Evolutionary conservation across 352 stramenopile genomes (phyloP), one percentile per base, ranked within the genome.

Genomic region (Pythium utonaiense): DNA sequence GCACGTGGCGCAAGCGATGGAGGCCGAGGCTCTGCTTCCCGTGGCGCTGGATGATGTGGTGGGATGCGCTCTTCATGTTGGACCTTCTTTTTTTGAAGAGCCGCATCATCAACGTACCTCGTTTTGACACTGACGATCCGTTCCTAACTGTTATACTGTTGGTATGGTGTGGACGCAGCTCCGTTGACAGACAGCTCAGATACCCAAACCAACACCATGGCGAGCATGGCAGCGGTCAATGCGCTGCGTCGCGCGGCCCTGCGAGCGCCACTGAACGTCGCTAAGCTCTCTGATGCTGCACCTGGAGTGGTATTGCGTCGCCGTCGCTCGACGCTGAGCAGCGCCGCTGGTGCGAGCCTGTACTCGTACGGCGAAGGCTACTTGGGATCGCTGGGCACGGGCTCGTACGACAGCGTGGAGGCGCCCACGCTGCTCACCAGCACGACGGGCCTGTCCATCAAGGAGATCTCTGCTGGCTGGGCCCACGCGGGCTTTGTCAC

Each of bases 311-410:
- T 47, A 38, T 16, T 51, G 48, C 53, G 62, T n/a, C 55, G 54
- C 8, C 50, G 56, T 21, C 42, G 62, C 48, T 64, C 55, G 2
- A 61, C 54, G 33, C 25, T 48, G 24, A 40, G 25, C 40, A 22
- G 7, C 13, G 22, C 34, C 5, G n/a, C n/a, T n/a, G 13, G 36
- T 14, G 31, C 47, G 0, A 42, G 17, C 19, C 48, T 95, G 21
- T 83, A 80, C 28, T 93, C 83, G 22, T 95, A 91, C 41, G 85
- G 85, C 13, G 80, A 91, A 50, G 85, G 85, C 28, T 93, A 86
- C 50, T 60, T 95, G 27, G 85, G 85, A 36, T 77, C 81, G 28
- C 66, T 95, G 24, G 85, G 85, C 49, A 88, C 79, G 1, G 83
- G 81, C 13, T 73, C 60, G 36, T 95, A 91, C 60, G 74, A 82